These are phyloP conservation scores for Zygnema circumcarinatum DNA, from an alignment of 139 green algal species.

Conservation along the genomic window DNA sequence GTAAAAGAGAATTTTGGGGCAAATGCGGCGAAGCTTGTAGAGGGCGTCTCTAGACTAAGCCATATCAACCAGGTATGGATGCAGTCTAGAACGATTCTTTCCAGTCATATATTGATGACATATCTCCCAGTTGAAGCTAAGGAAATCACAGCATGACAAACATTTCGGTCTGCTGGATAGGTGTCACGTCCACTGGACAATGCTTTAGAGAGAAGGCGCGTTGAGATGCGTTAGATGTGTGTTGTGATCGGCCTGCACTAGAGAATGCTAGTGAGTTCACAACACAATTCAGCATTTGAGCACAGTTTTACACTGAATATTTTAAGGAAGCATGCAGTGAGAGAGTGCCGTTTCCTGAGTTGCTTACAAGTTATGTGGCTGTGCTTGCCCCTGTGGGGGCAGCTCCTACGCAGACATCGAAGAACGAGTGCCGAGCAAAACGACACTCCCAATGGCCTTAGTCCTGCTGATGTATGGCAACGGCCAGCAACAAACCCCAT, in stretches of 20 bases:
- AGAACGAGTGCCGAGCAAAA: background rate
- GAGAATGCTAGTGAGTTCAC: too few species aligned
- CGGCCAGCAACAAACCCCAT: too few species aligned
- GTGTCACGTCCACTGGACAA: too few species aligned
- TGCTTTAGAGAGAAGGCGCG: too few species aligned
- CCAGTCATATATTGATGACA: background rate
- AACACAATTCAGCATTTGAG: too few species aligned
- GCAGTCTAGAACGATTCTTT: constrained; percentile 25
- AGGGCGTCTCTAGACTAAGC: constrained; percentile 80
- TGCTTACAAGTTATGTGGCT: too few species aligned
- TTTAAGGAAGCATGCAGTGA: too few species aligned
- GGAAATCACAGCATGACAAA: background rate
- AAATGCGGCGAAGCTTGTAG: constrained; percentile 78
- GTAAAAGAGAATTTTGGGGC: constrained; percentile 76
- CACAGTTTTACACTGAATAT: too few species aligned
- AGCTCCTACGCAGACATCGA: constrained; percentile 28
- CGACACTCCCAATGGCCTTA: background rate
- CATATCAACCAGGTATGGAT: constrained; percentile 84
- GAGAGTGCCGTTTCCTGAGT: too few species aligned
- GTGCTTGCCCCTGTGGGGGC: too few species aligned
- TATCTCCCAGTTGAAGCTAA: background rate
- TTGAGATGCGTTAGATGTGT: too few species aligned
- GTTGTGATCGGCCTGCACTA: too few species aligned
- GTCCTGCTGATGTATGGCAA: constrained; percentile 14
- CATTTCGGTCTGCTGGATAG: background rate